Evolutionary conservation across 169 alveolate species (phyloP).

Genomic region (Plasmodium sp.): DNA sequence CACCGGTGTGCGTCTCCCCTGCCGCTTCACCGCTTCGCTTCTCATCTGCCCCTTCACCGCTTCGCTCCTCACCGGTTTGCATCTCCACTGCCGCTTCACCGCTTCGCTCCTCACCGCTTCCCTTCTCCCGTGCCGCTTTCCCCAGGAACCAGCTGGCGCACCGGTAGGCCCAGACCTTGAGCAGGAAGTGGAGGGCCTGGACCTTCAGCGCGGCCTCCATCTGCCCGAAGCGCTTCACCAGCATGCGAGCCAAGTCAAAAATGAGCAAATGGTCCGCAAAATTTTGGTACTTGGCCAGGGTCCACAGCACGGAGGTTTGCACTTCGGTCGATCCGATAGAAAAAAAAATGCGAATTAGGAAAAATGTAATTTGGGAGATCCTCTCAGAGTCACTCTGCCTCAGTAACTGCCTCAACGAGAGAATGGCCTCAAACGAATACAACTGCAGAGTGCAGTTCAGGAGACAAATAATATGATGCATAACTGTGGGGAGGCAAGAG

Average conservation of each 20-base stretch:
- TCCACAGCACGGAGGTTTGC: constrained; percentile 28
- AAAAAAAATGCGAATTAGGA: constrained; percentile 17
- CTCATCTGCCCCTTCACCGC: no score
- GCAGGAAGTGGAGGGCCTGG: constrained; percentile 32
- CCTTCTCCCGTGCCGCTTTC: no score
- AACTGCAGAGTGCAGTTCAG: constrained; percentile 1
- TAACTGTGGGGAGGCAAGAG: constrained; percentile 1
- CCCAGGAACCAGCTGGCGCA: not conserved
- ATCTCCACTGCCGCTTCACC: no score
- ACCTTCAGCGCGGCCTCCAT: not conserved
- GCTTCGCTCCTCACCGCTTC: not conserved
- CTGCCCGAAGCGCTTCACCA: not conserved
- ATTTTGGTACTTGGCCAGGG: constrained; percentile 32
- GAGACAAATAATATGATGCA: constrained; percentile 16
- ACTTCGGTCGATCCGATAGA: constrained; percentile 4
- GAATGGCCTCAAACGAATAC: constrained; percentile 32
- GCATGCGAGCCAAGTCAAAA: constrained; percentile 12
- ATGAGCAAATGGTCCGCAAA: constrained; percentile 9
- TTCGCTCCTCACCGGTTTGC: not conserved
- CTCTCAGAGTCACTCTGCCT: constrained; percentile 3
- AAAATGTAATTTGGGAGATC: not conserved
- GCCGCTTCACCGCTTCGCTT: no score
- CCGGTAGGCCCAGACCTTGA: constrained; percentile 43
- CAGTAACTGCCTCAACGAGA: constrained; percentile 21
- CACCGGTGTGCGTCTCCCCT: no score